Conservation (phyloP, 164 flowering plant genomes). For the Amborella trichopoda region DNA sequence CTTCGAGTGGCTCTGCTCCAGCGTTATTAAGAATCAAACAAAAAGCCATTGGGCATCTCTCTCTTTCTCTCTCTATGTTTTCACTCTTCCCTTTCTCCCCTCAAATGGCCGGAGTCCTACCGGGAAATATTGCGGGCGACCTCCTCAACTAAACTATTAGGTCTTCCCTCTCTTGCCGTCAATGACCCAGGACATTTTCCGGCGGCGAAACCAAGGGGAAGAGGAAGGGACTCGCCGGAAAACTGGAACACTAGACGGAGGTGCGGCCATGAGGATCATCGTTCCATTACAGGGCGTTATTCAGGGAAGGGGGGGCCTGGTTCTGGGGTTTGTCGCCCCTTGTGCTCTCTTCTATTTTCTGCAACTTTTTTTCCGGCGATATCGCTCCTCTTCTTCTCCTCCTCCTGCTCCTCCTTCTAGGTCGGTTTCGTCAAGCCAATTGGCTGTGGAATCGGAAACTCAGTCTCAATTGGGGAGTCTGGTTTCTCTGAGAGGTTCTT, state of each 20-base stretch:
- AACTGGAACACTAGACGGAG: constrained; percentile 11
- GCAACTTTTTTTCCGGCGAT: constrained; percentile 56
- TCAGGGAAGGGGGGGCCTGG: constrained; percentile 83
- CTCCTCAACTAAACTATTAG: no score
- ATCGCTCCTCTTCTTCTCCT: constrained; percentile 33
- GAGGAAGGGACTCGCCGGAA: constrained; percentile 8
- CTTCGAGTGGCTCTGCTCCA: no score
- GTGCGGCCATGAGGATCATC: constrained; percentile 77
- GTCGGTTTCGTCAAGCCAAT: constrained; percentile 22
- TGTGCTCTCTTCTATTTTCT: constrained; percentile 92
- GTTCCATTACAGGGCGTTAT: constrained; percentile 92
- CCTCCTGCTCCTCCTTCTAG: constrained; percentile 24
- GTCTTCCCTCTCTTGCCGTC: no score
- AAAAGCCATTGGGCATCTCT: no score
- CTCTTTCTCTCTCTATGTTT: no score
- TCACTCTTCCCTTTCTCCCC: no score
- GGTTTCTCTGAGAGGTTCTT: constrained; percentile 40
- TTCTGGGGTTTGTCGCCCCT: constrained; percentile 75
- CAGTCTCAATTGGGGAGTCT: constrained; percentile 32
- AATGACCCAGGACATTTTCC: constrained; percentile 30
- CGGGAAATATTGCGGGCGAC: no score
- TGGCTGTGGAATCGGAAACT: constrained; percentile 24
- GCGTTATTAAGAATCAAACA: no score
- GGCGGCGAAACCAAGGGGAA: constrained; percentile 10
- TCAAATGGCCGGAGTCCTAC: neutral